Evolutionary conservation across 1,284 basidiomycete species (phyloP), one percentile per base, ranked within the genome.

Genomic region (Sanghuangporus weigelae): DNA sequence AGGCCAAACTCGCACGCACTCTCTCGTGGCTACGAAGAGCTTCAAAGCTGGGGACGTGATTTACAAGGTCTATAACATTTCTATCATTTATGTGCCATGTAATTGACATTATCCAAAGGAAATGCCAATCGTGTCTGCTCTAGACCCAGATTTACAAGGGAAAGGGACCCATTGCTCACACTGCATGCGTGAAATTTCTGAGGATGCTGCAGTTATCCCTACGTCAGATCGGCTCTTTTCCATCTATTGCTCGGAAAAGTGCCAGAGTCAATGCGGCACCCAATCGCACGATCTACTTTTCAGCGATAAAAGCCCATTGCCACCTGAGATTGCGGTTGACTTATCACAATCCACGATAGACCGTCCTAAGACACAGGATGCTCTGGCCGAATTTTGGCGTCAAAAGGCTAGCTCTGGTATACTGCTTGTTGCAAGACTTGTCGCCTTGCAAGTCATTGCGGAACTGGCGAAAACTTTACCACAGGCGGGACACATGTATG

Each of bases 261-360:
- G 91, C 70, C 81, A 85, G 67, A 64, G 75, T 38, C 76, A 79
- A 50, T 78, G 84, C 44, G 83, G 82, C 69, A 69, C 75, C 1
- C 84, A 87, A 68, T 89, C 82, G 11, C 84, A 90, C 67, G 80
- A 79, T 56, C 78, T 92, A 54, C 82, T 92, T 57, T 92, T 93
- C 74, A 83, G 85, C 26, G 76, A 83, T 14, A 86, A 90, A 39
- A 74, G 83, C 1, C 79, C 85, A 19, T 71, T 92, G 8, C 87
- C 88, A 0, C 70, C 77, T 26, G 80, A 83, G 16, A 70, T 88
- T 54, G 73, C 79, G 21, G 68, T 75, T 3, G 73, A 77, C 50
- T 64, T 76, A 31, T 68, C 71, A 12, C 71, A 73, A 16, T 69
- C 71, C 36, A 71, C 56, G 39, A 62, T 75, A 48, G 77, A 75